These are phyloP conservation scores for Trichosporon ovoides DNA, from an alignment of 1,284 basidiomycete species.

Conservation along the genomic window DNA sequence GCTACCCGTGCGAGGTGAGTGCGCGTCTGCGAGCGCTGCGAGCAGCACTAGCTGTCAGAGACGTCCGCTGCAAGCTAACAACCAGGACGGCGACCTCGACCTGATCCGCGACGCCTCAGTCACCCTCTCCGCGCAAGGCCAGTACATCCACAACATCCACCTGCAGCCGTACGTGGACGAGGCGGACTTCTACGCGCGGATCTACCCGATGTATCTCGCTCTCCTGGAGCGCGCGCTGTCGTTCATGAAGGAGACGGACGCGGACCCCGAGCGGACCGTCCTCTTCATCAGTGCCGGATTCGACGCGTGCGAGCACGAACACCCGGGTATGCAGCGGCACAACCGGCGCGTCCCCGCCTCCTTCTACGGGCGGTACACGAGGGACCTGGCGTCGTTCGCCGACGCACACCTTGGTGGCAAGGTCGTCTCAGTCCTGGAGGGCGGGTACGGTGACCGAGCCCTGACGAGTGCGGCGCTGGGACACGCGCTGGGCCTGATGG, in stretches of 20 bases:
- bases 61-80: too few relatives aligned
- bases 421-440: slow-evolving; percentile 83
- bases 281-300: slow-evolving; percentile 77
- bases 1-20: slow-evolving; percentile 81
- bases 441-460: slow-evolving; percentile 88
- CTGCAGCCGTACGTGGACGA: slow-evolving; percentile 69
- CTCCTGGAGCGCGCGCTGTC: slow-evolving; percentile 67
- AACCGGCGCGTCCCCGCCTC: slow-evolving; percentile 76
- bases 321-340: slow-evolving; percentile 86
- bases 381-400: slow-evolving; percentile 65
- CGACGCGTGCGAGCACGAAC: slow-evolving; percentile 90
- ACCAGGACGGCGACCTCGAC: slow-evolving; percentile 73
- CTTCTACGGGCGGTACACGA: slow-evolving; percentile 81
- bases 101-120: slow-evolving; percentile 79
- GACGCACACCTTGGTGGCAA: slow-evolving; percentile 63
- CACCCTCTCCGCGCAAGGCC: slow-evolving; percentile 76
- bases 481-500: slow-evolving; percentile 65
- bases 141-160: slow-evolving; percentile 88
- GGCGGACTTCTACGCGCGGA: slow-evolving; percentile 67
- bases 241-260: slow-evolving; percentile 66
- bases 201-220: slow-evolving; percentile 68
- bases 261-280: slow-evolving; percentile 63
- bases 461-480: slow-evolving; percentile 75
- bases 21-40: too few relatives aligned
- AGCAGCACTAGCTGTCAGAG: too few relatives aligned